phyloP scores from a whole-genome alignment of 805 yeast species.

The Saccharomycopsis sp. region DNA sequence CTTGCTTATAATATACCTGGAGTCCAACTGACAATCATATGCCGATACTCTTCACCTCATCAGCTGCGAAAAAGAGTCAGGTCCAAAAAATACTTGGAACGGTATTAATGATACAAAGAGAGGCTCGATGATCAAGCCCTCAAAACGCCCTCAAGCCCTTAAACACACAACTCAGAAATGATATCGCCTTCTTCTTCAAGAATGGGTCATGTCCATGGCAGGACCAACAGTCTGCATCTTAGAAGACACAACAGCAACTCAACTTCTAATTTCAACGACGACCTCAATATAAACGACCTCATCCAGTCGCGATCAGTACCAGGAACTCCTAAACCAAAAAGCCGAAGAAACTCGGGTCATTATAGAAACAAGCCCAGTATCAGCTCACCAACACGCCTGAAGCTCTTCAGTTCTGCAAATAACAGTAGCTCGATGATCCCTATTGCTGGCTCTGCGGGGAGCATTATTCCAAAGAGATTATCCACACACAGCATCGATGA shows the following conservation, averaged over 20 bases:
- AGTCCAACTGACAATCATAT: too few relatives aligned
- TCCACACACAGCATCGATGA: background rate
- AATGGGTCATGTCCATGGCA: background rate
- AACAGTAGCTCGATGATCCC: background rate
- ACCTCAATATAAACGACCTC: background rate
- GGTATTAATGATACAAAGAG: background rate
- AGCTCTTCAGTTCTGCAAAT: background rate
- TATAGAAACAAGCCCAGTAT: background rate
- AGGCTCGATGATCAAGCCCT: background rate
- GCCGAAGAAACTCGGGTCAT: background rate
- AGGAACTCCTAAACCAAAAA: background rate
- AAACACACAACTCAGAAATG: background rate
- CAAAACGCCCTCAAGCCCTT: background rate
- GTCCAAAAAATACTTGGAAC: too few relatives aligned
- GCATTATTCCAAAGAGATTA: background rate
- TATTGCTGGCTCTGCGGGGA: background rate
- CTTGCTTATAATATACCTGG: too few relatives aligned
- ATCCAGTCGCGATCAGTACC: background rate
- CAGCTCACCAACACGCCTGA: background rate
- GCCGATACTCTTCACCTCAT: background rate
- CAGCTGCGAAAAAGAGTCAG: background rate
- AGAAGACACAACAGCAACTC: background rate
- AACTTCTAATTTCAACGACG: background rate
- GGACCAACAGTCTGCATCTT: background rate
- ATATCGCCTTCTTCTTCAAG: background rate